phyloP scores from a whole-genome alignment of 352 stramenopile species.

The Phytopythium litorale region DNA sequence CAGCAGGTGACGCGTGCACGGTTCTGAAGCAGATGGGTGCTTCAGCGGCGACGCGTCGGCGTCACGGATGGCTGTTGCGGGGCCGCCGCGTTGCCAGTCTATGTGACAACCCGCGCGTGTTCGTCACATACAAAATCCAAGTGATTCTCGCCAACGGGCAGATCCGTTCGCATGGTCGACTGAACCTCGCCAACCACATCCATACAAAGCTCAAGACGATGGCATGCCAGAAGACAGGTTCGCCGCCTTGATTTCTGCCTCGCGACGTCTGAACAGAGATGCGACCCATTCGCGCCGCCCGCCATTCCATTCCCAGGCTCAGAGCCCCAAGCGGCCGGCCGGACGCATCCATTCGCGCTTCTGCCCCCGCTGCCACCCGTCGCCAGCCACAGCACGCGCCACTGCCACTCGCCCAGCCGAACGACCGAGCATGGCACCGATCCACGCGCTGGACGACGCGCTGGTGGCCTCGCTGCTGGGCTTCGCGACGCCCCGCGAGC shows the following conservation, averaged over 20 bases:
- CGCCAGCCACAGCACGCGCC: not conserved
- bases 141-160: not conserved
- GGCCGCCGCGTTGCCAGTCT: constrained; percentile 1
- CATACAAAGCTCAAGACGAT: not conserved
- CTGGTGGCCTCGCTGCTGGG: constrained; percentile 23
- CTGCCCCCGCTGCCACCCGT: not conserved
- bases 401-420: not conserved
- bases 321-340: not conserved
- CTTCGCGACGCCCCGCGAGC: constrained; percentile 23
- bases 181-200: not conserved
- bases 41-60: not conserved
- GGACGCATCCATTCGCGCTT: not conserved
- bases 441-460: constrained; percentile 25
- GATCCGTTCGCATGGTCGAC: not conserved
- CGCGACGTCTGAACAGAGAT: constrained; percentile 5
- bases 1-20: not conserved
- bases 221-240: not conserved
- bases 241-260: constrained; percentile 1
- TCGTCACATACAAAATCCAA: constrained; percentile 1
- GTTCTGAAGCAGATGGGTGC: constrained; percentile 1
- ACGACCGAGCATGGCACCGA: constrained; percentile 15
- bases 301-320: not conserved
- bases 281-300: not conserved
- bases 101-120: not conserved
- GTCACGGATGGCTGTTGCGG: not conserved